A percentile compares a stretch with the other conserved stretches of the same genome.
Conservation (phyloP, 345 rosid species). For the Cardiospermum halicacabum region DNA sequence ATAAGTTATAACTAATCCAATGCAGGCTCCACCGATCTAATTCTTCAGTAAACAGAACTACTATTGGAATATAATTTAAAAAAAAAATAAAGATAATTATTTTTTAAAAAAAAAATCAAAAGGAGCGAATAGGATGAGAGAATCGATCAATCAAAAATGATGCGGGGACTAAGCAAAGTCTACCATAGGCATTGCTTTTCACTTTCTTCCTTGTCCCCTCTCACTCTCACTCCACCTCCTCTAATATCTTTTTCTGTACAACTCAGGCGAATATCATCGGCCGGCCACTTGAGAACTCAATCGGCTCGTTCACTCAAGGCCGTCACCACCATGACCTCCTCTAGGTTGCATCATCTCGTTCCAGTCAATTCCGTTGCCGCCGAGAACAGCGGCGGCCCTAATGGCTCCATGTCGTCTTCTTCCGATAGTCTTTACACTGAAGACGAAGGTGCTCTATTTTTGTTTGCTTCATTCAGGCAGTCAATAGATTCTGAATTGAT, state of each 20-base stretch:
- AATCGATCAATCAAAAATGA: slow-evolving; percentile 25
- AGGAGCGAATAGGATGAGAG: not conserved
- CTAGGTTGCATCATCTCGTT: slow-evolving; percentile 29
- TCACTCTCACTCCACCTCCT: slow-evolving; percentile 16
- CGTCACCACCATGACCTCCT: slow-evolving; percentile 30
- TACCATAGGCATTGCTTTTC: slow-evolving; percentile 45
- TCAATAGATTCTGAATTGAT: not conserved
- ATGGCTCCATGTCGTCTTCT: slow-evolving; percentile 33
- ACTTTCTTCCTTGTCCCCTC: slow-evolving; percentile 27
- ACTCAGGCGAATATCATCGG: slow-evolving; percentile 25
- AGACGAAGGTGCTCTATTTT: slow-evolving; percentile 44
- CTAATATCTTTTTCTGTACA: slow-evolving; percentile 15
- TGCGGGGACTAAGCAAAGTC: slow-evolving; percentile 41
- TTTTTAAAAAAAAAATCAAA: not conserved
- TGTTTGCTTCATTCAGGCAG: no score
- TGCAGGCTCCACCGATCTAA: not conserved
- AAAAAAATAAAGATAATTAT: no score
- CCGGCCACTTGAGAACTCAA: slow-evolving; percentile 35
- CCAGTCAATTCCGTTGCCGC: slow-evolving; percentile 33
- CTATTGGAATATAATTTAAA: no score
- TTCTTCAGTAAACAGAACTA: no score
- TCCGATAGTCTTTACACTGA: slow-evolving; percentile 24
- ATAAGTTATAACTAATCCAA: not conserved
- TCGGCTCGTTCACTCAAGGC: slow-evolving; percentile 13
- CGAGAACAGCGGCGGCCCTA: slow-evolving; percentile 41